Base-by-base conservation (phyloP, 306 rosid species). In the Lupinus albus region DNA sequence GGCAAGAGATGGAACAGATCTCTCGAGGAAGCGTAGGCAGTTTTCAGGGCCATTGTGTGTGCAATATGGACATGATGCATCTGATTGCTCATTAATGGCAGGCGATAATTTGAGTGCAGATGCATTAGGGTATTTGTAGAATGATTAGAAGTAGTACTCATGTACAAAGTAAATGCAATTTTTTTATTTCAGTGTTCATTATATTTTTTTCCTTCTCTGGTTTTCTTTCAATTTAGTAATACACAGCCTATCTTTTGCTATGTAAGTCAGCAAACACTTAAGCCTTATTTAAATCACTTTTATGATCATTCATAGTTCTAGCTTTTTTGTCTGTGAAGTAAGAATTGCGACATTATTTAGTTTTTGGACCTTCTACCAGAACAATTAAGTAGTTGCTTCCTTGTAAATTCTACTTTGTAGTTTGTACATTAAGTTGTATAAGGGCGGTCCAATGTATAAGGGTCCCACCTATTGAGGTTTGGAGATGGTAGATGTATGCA, bases 1-100 rank as follows among this genome's bases (percentile, higher is more conserved):
- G 65, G 79, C 79, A 2, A 87, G 87, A 81, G 95, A 87, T 50
- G 91, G 81, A 52, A 76, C 80, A 4, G 95, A 90, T 48, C 70
- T 78, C 62, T 58, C 55, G 17, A 82, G 88, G 74, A 90, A 85
- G 73, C 70, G 92, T 4, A 75, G 95, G 57, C 84, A 83, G 73
- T 84, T 82, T 61, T 68, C 90, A 0, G 87, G 80, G 20, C 83
- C 83, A 16, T 84, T 83, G 35, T 90, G 92, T 82, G 87, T 63
- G 32, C 90, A 83, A 21, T 85, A 81, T 79, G 91, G 79, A 49
- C 87, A 85, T 44, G 91, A 85, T 73, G 81, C 74, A 39, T 78
- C 89, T 17, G 85, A 85, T 64, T 79, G 85, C 78, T 84, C 88
- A 7, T 54, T 87, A 49, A 81, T 81, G 79, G 90, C 77, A 1